Evolutionary conservation across 164 flowering plant species (phyloP).

Genomic region (Chimonanthus salicifolius): DNA sequence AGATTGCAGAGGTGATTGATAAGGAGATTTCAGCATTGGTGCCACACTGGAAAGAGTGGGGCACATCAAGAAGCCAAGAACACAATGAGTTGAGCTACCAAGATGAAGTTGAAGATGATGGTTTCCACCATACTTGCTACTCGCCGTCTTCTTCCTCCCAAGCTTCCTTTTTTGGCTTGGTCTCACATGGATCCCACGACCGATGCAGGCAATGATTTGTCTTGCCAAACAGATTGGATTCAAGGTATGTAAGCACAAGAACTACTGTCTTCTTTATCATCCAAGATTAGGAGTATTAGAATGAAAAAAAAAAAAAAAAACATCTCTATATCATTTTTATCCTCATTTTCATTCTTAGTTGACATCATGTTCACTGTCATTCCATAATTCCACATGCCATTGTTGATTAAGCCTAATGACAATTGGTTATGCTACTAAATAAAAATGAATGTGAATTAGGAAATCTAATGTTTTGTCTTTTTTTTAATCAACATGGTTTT

Average conservation of each 20-base stretch:
- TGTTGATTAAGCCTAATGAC: too few species aligned
- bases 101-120: slow-evolving; percentile 30
- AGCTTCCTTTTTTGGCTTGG: slow-evolving; percentile 33
- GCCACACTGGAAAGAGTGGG: slow-evolving; percentile 44
- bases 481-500: too few species aligned
- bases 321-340: too few species aligned
- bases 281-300: too few species aligned
- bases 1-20: slow-evolving; percentile 74
- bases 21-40: slow-evolving; percentile 52
- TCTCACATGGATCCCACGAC: slow-evolving; percentile 10
- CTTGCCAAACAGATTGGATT: slow-evolving; percentile 28
- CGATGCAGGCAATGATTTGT: slow-evolving; percentile 7
- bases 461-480: too few species aligned
- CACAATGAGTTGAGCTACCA: slow-evolving; percentile 37
- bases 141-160: slow-evolving; percentile 55
- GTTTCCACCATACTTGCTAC: slow-evolving; percentile 36
- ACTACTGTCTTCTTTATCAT: too few species aligned
- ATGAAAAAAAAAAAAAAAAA: too few species aligned
- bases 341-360: too few species aligned
- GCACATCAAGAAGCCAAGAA: slow-evolving; percentile 10
- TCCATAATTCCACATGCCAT: too few species aligned
- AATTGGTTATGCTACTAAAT: too few species aligned
- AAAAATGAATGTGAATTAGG: too few species aligned
- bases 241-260: slow-evolving; percentile 32
- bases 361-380: too few species aligned